Evolutionary conservation across 108 stramenopile species (phyloP), one percentile per base, ranked within the genome.

Genomic region (Cyclostephanos invisitatus): DNA sequence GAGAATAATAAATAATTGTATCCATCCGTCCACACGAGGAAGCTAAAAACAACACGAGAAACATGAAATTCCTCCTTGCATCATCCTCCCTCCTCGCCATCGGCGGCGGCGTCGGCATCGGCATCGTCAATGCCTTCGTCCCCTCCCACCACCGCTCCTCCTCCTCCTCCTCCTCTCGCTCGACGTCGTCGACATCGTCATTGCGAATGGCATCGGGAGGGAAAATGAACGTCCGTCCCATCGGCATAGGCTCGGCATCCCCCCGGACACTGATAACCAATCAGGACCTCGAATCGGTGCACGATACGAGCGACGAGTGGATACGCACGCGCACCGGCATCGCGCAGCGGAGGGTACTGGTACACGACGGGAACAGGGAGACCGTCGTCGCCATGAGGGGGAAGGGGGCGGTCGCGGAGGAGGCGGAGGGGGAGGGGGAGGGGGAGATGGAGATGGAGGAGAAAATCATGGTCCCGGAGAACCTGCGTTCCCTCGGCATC

Each of bases 251-350:
- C 8, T 86, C 86, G 56, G 75, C 88, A 28, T 71, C 87, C 14
- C 96, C 96, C 8, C 47, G 60, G 12, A 95, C 86, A 9, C 62
- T 87, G 46, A 74, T 98, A 17, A 89, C 94, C 63, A 98, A 98
- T 69, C 49, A 62, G 11, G 98, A 96, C 62, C 72, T 98, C 21
- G 96, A 97, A 74, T 62, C 68, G 7, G 85, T 98, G 9, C 92
- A 97, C 38, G 98, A 98, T 59, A 98, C 98, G 7, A 82, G 80
- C 49, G 98, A 98, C 73, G 98, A 97, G 79, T 98, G 98, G 98
- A 98, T 98, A 60, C 70, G 68, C 2, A 87, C 91, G 2, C 84
- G 98, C n/a, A 98, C 98, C 11, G 98, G 98, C 4, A 98, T 98
- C 58, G 32, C 83, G 7, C 62, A 86, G 64, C 82, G 98, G 36